phyloP scores from a whole-genome alignment of 768 basidiomycete species.

The Boletellus ananiceps region DNA sequence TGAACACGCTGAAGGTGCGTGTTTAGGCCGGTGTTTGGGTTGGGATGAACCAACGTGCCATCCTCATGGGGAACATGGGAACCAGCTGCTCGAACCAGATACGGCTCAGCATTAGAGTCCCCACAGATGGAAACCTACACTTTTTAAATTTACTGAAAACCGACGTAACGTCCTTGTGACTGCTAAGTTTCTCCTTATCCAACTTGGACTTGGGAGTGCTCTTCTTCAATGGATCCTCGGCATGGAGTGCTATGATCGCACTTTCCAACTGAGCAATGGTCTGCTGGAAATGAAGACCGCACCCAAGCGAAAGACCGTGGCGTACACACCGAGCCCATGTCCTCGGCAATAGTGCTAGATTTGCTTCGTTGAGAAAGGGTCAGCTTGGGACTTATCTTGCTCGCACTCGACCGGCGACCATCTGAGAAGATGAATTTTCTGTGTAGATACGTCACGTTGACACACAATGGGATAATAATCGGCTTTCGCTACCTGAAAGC shows the following conservation, averaged over 20 bases:
- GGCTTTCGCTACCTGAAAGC: slow-evolving; percentile 55
- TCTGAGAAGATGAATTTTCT: slow-evolving; percentile 58
- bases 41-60: slow-evolving; percentile 15
- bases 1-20: slow-evolving; percentile 42
- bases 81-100: slow-evolving; percentile 15
- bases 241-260: slow-evolving; percentile 41
- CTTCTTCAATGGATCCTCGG: slow-evolving; percentile 36
- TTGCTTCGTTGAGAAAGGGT: slow-evolving; percentile 45
- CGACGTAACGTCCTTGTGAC: slow-evolving; percentile 27
- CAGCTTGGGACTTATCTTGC: slow-evolving; percentile 37
- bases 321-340: slow-evolving; percentile 57
- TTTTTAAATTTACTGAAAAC: slow-evolving; percentile 63
- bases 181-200: slow-evolving; percentile 44
- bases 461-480: slow-evolving; percentile 8
- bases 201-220: slow-evolving; percentile 32
- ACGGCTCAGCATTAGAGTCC: not conserved
- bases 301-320: slow-evolving; percentile 1
- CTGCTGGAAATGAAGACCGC: slow-evolving; percentile 32
- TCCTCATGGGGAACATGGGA: slow-evolving; percentile 25
- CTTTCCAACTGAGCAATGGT: slow-evolving; percentile 56
- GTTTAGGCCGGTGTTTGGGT: slow-evolving; percentile 16
- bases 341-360: slow-evolving; percentile 52
- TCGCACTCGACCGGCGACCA: slow-evolving; percentile 34
- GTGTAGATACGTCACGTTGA: slow-evolving; percentile 14
- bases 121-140: slow-evolving; percentile 33